Evolutionary conservation across 176 grass and related monocot species (phyloP), one percentile per base, ranked within the genome.

Genomic region (Cymbopogon citratus): DNA sequence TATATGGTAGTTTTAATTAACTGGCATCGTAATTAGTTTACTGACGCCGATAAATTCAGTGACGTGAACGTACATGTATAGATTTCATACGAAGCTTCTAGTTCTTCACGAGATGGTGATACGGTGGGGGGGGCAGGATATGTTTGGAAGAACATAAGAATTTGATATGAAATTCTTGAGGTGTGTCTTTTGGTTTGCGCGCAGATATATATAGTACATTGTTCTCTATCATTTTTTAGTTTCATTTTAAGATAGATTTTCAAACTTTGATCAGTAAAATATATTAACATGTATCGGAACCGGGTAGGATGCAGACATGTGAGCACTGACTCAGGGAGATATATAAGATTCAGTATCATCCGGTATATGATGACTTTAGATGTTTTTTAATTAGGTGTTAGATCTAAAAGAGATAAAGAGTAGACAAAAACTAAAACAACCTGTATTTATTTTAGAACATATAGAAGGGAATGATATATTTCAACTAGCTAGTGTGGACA

Each of bases 91-190:
- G 66, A 78, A 71, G 63, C 63, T 77, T 77, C 74, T 62, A 85
- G 83, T 39, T 14, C 27, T 85, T 85, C 66, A 78, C 74, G 74
- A 63, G 81, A 73, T 73, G 64, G 31, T 24, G 3, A 9, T 31
- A 21, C 8, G 2, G 14, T 18, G 41, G 16, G 28, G 9, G 18
- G 9, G 3, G 35, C 27, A 41, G 26, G 5, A 60, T 39, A 5
- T 73, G 23, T 48, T 73, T 1, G 3, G 41, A 25, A 60, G n/a
- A 76, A 61, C 13, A 38, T 24, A 49, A 48, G 12, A 26, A 74
- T 15, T 21, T 2, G 25, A 26, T 61, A 61, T 25, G 56, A 61
- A 25, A 13, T 28, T 19, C 34, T 36, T 57, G 33, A 3, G 51
- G 18, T 52, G 49, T 52, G 49, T 52, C 48, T 56, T 56, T 56